Conservation (phyloP, 1,284 basidiomycete genomes). For the Inonotus obliquus region DNA sequence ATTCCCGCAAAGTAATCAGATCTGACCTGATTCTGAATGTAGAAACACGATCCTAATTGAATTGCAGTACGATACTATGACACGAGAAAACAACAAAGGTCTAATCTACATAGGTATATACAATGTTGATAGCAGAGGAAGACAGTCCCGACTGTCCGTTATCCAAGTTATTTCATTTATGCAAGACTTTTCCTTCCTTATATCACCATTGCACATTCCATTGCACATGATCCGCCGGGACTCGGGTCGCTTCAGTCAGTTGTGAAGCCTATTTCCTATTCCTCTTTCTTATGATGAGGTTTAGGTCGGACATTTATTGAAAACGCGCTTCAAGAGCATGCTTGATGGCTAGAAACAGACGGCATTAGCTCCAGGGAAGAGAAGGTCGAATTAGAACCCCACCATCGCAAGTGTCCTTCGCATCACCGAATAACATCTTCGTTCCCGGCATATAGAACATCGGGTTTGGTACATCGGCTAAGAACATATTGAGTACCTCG, state of each 20-base stretch:
- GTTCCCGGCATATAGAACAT: slow-evolving; percentile 87
- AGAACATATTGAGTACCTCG: neutral
- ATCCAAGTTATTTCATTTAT: neutral
- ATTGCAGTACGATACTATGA: neutral
- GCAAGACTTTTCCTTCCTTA: neutral
- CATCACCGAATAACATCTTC: slow-evolving; percentile 87
- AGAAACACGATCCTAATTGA: neutral
- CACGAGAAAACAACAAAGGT: neutral
- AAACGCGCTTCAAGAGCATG: slow-evolving; percentile 2
- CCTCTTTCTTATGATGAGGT: too few relatives aligned
- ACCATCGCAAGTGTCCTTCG: slow-evolving; percentile 84
- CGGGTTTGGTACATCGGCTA: slow-evolving; percentile 83
- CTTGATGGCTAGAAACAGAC: neutral
- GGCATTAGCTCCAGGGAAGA: neutral
- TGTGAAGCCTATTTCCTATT: too few relatives aligned
- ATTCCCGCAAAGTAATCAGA: neutral
- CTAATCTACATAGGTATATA: neutral
- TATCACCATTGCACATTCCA: neutral
- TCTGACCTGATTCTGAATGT: neutral
- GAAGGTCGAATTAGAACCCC: slow-evolving; percentile 19
- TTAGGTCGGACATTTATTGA: too few relatives aligned
- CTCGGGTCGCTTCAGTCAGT: too few relatives aligned
- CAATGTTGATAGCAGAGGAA: neutral
- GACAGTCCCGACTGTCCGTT: neutral
- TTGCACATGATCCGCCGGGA: too few relatives aligned